Percentiles rank a stretch among this genome's conserved stretches.
Conservation (phyloP, 192 early-diverging fungal genomes). For the Dispira parvispora region DNA sequence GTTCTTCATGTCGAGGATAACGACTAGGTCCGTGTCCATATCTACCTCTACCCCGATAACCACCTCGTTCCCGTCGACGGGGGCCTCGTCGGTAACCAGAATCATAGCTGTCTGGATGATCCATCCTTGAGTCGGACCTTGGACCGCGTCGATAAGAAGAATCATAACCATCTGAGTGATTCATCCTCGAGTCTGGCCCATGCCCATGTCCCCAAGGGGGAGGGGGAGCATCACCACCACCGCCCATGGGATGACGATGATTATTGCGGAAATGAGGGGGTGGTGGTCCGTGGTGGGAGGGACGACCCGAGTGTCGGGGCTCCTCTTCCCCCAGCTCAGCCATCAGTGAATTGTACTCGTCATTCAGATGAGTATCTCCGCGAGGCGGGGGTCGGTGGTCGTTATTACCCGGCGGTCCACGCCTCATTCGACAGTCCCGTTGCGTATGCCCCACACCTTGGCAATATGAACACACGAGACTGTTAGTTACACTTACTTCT, state of each 20-base stretch:
- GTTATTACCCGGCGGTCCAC: slow-evolving; percentile 46
- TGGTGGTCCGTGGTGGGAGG: not conserved
- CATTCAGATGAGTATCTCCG: slow-evolving; percentile 71
- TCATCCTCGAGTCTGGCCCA: not conserved
- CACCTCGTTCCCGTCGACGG: not conserved
- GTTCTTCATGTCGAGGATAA: not conserved
- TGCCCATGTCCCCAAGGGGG: not conserved
- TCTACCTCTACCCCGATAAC: not conserved
- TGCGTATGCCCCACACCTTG: slow-evolving; percentile 81
- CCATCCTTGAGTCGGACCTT: not conserved
- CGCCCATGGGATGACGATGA: not conserved
- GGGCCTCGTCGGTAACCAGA: not conserved
- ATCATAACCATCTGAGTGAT: not conserved
- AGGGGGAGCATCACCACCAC: not conserved
- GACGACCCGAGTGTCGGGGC: slow-evolving; percentile 4
- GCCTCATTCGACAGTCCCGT: slow-evolving; percentile 75
- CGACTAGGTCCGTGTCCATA: not conserved
- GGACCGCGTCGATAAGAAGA: not conserved
- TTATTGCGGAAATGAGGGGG: not conserved
- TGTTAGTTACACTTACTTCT: slow-evolving; percentile 65
- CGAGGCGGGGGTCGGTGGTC: slow-evolving; percentile 51
- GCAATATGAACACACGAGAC: slow-evolving; percentile 77
- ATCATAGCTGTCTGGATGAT: slow-evolving; percentile 1
- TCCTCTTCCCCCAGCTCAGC: slow-evolving; percentile 71
- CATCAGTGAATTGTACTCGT: slow-evolving; percentile 85